Base-by-base conservation (phyloP, 441 rosid species). In the Kokia cookei region DNA sequence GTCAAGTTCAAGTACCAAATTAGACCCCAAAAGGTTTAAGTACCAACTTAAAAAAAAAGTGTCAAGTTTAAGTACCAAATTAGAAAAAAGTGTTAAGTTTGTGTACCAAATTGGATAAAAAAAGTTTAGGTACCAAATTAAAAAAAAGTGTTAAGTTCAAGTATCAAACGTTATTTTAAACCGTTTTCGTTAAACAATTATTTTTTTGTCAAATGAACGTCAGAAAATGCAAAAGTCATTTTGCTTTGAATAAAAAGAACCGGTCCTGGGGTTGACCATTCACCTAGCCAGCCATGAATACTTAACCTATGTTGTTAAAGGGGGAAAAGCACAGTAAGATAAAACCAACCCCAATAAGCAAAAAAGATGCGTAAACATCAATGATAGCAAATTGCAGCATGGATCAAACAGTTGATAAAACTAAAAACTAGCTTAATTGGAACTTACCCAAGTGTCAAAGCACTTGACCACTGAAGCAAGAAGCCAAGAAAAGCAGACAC, bases 381-480 rank as follows among this genome's bases (percentile, higher is more conserved):
- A 48, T 0, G 1, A 7, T 19, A 48, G 42, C 24, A 45, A 3
- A 14, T 47, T 66, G 55, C 14, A 45, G 55, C 19, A 29, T 35
- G 48, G 24, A 53, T n/a, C 48, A 17, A 19, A 48, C 1, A 13
- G 14, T 47, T 27, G 48, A 48, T n/a, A 15, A 51, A 6, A 53
- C 9, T 37, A 29, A 63, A 40, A 40, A 10, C 24, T 48, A 67
- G 71, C 57, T 15, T 14, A 4, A 2, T 40, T 26, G 42, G 15
- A 22, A 80, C 94, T 78, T 82, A 93, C 98, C 97, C 98, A 14
- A 93, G 94, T 15, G 98, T 94, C 80, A 93, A 85, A 50, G 97
- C 97, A 61, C 97, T 95, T 0, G 97, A 94, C 97, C 97, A 94
- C 68, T 93, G 97, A 82, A 94, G 98, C 86, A 93, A 86, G 86